phyloP scores from a whole-genome alignment of 192 early-diverging fungal species.

The Globomyces pollinis-pini region DNA sequence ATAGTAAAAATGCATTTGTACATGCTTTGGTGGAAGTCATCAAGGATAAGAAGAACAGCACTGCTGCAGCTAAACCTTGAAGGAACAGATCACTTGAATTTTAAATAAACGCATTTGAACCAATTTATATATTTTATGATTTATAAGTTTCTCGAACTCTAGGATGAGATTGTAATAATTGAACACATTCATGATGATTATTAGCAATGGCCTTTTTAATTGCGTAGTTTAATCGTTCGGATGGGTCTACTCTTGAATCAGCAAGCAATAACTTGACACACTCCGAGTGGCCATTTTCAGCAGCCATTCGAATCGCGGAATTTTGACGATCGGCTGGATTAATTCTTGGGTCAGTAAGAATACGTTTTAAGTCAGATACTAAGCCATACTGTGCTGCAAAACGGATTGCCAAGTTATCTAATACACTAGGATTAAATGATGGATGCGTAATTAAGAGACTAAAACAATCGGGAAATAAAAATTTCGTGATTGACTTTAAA shows the following conservation, averaged over 20 bases:
- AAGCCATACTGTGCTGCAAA: too few relatives aligned
- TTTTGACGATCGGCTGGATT: background rate
- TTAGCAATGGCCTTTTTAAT: background rate
- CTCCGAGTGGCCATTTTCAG: background rate
- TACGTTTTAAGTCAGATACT: too few relatives aligned
- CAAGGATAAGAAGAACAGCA: too few relatives aligned
- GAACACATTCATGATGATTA: background rate
- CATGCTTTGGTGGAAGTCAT: too few relatives aligned
- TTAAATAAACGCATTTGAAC: too few relatives aligned
- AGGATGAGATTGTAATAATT: background rate
- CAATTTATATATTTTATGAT: background rate
- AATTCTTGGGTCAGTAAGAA: background rate
- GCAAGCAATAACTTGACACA: background rate
- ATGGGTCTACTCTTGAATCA: background rate
- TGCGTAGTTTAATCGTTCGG: background rate
- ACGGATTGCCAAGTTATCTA: background rate
- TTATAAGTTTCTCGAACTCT: background rate
- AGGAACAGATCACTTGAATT: too few relatives aligned
- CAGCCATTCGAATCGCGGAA: background rate
- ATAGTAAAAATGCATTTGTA: too few relatives aligned
- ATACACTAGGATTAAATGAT: background rate
- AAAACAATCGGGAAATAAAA: too few relatives aligned
- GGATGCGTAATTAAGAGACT: too few relatives aligned
- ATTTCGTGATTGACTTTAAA: too few relatives aligned
- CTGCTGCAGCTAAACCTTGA: too few relatives aligned